Percentiles rank a stretch among this genome's conserved stretches.
phyloP scores from a whole-genome alignment of 2,329 filamentous ascomycete species.

The Domatiomyces globalis region DNA sequence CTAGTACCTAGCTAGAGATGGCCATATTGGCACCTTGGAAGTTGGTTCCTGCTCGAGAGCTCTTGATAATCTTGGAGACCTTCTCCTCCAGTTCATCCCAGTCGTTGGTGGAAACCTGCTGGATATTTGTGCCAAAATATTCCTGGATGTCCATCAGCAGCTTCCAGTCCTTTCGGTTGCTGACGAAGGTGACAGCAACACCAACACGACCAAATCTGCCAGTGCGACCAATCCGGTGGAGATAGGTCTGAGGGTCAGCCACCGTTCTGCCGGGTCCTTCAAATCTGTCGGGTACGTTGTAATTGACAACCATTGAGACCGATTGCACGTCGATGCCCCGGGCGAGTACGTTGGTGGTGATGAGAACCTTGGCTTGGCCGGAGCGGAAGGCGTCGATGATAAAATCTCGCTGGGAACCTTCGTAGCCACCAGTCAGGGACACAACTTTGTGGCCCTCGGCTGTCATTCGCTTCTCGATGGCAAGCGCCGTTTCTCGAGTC shows the following conservation, averaged over 20 bases:
- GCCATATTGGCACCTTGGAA: slow-evolving; percentile 19
- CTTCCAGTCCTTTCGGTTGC: slow-evolving; percentile 66
- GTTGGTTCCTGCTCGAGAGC: slow-evolving; percentile 28
- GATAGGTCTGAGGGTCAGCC: slow-evolving; percentile 86
- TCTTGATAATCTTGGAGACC: slow-evolving; percentile 69
- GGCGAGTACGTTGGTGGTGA: slow-evolving; percentile 91
- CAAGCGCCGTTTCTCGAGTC: slow-evolving; percentile 71
- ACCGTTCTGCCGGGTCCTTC: slow-evolving; percentile 21
- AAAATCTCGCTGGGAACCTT: slow-evolving; percentile 66
- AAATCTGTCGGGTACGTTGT: slow-evolving; percentile 44
- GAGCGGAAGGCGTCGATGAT: slow-evolving; percentile 76
- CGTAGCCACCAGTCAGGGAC: slow-evolving; percentile 74
- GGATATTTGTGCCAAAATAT: slow-evolving; percentile 67
- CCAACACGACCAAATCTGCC: slow-evolving; percentile 93
- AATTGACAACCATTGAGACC: slow-evolving; percentile 98
- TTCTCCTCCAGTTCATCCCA: slow-evolving; percentile 81
- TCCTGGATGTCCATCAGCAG: slow-evolving; percentile 66
- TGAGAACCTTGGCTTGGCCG: slow-evolving; percentile 84
- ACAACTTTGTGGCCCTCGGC: slow-evolving; percentile 84
- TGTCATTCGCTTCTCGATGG: slow-evolving; percentile 76
- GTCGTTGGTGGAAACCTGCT: slow-evolving; percentile 67
- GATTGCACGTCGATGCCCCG: slow-evolving; percentile 86
- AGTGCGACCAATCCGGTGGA: slow-evolving; percentile 93
- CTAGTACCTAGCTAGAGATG: neutral
- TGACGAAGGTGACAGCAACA: slow-evolving; percentile 88